Conservation (phyloP, 192 early-diverging fungal species). For the Umbelopsis isabellina region DNA sequence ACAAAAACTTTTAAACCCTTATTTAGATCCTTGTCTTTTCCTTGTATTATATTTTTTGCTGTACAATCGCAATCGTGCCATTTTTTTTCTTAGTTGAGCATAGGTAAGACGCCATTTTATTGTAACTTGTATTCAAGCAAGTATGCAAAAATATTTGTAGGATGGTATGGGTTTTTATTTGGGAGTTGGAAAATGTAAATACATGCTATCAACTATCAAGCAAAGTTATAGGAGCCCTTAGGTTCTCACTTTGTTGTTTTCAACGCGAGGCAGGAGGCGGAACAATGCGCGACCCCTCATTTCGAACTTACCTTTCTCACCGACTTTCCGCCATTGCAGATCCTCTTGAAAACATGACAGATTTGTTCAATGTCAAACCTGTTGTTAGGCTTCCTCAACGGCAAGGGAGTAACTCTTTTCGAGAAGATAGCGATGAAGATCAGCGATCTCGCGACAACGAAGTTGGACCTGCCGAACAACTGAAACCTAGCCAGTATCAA, state of each 20-base stretch:
- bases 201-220: no score
- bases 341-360: slow-evolving; percentile 14
- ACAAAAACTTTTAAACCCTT: no score
- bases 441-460: not conserved
- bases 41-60: no score
- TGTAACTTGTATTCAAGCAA: no score
- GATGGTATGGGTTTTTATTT: no score
- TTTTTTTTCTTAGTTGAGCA: no score
- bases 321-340: slow-evolving; percentile 9
- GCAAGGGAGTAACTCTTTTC: slow-evolving; percentile 3
- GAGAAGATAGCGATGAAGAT: not conserved
- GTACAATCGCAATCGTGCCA: no score
- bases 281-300: slow-evolving; percentile 14
- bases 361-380: slow-evolving; percentile 21
- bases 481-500: slow-evolving; percentile 16
- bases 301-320: slow-evolving; percentile 8
- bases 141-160: no score
- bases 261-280: slow-evolving; percentile 16
- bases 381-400: slow-evolving; percentile 16
- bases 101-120: no score
- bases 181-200: no score
- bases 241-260: not conserved
- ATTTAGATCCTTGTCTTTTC: no score
- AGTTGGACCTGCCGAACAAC: not conserved
- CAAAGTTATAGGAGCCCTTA: no score